Evolutionary conservation across 805 yeast genomes (phyloP), one percentile per base, ranked within the genome.

Genomic region (Ogataea pilisensis): DNA sequence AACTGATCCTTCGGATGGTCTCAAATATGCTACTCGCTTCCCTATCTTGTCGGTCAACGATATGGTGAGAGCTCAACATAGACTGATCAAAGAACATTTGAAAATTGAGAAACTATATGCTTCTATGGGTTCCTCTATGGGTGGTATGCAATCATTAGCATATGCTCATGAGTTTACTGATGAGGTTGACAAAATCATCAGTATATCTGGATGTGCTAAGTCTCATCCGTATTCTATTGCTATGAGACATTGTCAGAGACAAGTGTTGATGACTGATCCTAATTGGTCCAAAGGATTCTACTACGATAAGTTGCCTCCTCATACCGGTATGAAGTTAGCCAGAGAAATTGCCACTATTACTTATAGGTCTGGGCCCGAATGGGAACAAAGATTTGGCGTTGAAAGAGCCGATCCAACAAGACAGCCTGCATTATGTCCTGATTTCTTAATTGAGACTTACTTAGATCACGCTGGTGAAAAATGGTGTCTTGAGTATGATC

Each of bases 131-230:
- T 82, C 95, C 2, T 86, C 95, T 0, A 86, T 90, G 95, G 97
- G 97, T n/a, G 97, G 96, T n/a, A 88, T 90, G 96, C 96, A 89
- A 65, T 81, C 91, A 8, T 70, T 90, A 41, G 95, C 96, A 0
- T 86, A 80, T 61, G 95, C 88, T 1, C 74, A 78, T 58, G 95
- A 85, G 55, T 90, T 85, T 54, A 85, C 95, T 1, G 81, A 82
- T 35, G 75, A 72, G 41, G 96, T 89, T 3, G 75, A 73, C 5
- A 80, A 82, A 39, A 72, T 90, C 2, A 76, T 88, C 1, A 75
- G 86, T n/a, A 85, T 90, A 22, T 82, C 91, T 32, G 96, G 95
- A 3, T 89, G 96, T 67, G 95, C 95, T 2, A 74, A 95, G 55
- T 86, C 96, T 1, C 96, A 90, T 60, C 97, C 97, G 2, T 85